Base-by-base conservation (phyloP, 345 rosid species). In the Gossypium longicalyx region DNA sequence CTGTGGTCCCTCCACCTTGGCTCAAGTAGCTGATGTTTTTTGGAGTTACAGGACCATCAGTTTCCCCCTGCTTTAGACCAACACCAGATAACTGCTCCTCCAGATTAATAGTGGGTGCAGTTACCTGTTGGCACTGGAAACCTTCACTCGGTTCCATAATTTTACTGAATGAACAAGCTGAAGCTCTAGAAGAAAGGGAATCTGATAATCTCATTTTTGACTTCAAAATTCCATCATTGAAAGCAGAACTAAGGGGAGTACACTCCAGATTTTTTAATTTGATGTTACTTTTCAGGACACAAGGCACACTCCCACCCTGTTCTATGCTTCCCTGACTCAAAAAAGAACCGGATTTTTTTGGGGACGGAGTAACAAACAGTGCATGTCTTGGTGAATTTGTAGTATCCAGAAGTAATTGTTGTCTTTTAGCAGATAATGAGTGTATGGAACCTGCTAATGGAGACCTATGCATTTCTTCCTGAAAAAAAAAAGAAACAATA, bases 351-450 rank as follows among this genome's bases (percentile, higher is more conserved):
- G 82, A 64, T 41, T 71, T 83, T 78, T 77, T 84, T 16, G 89
- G 89, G 49, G 91, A 89, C 87, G 93, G 89, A 75, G 96, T 90
- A 47, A 75, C 80, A 74, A 75, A 73, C 54, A 83, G 66, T 65
- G 71, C 67, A 13, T 72, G 81, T 34, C 79, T 76, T 9, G 80
- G 74, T 67, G 84, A 73, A 48, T 76, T 71, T 59, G 78, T 80
- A 78, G 83, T 57, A 52, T 71, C 79, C 62, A 68, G 34, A 79
- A 58, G 79, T 64, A 69, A 73, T 56, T 82, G 67, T 59, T 72
- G 74, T 63, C 58, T 79, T 74, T 78, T 78, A 57, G 73, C 66
- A 76, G 82, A 74, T 66, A 85, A 69, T 12, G 83, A 78, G 52
- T 84, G 80, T 75, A 76, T 67, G 22, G 86, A 86, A 45, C 77